Evolutionary conservation across 306 rosid genomes (phyloP).

Genomic region (Fragaria vesca): DNA sequence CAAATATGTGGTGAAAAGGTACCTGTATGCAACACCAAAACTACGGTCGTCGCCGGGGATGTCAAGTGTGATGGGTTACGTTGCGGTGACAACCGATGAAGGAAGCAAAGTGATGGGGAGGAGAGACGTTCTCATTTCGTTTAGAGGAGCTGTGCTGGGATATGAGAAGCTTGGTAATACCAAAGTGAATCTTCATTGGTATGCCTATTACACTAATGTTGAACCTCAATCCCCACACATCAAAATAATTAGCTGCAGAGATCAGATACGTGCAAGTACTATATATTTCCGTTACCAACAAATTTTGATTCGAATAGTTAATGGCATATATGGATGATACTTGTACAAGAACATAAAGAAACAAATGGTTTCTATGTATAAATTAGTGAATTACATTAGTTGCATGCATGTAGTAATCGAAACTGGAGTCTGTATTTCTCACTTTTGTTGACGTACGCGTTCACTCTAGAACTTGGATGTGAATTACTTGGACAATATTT

Average conservation of each 20-base stretch:
- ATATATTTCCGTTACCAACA: no score
- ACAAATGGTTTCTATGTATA: not conserved
- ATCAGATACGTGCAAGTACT: constrained; percentile 8
- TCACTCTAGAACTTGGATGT: no score
- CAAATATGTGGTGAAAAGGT: constrained; percentile 45
- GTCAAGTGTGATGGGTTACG: constrained; percentile 66
- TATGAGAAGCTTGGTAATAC: constrained; percentile 33
- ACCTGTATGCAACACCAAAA: constrained; percentile 37
- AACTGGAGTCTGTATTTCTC: not conserved
- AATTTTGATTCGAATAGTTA: no score
- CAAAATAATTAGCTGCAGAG: constrained; percentile 18
- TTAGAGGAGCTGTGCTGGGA: constrained; percentile 58
- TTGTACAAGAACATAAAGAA: no score
- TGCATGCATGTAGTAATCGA: no score
- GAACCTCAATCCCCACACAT: not conserved
- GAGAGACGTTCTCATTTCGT: constrained; percentile 65
- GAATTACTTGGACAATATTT: no score
- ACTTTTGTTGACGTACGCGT: no score
- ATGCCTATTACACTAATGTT: not conserved
- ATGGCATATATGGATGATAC: no score
- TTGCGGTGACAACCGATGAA: constrained; percentile 63
- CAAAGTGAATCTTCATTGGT: constrained; percentile 11
- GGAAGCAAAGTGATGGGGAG: constrained; percentile 59
- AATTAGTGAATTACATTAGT: no score
- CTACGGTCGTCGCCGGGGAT: constrained; percentile 44